A percentile compares a stretch with the other conserved stretches of the same genome.
These are phyloP conservation scores for Boletus rufocinnamomeus DNA, from an alignment of 768 basidiomycete species.

Conservation along the genomic window DNA sequence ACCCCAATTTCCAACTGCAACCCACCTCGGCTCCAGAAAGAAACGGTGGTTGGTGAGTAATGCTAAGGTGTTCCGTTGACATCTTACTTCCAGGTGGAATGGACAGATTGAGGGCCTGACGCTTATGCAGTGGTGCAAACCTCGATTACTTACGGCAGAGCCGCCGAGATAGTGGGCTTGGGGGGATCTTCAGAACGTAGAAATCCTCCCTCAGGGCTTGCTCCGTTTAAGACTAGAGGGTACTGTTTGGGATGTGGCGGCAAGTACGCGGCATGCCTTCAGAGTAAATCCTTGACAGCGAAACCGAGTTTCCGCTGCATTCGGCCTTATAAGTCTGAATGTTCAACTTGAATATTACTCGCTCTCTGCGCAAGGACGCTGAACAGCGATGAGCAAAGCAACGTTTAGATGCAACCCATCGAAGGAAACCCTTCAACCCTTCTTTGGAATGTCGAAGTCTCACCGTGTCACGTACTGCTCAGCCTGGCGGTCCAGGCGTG, in stretches of 20 bases:
- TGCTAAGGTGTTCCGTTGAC: not conserved
- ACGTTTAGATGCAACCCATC: not conserved
- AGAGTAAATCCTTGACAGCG: not conserved
- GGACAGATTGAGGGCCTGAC: not conserved
- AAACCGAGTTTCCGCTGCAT: not conserved
- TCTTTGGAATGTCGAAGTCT: not conserved
- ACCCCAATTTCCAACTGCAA: not conserved
- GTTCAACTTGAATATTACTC: too few species aligned
- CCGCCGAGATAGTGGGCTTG: not conserved
- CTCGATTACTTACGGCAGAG: not conserved
- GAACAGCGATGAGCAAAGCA: not conserved
- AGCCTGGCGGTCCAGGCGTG: not conserved
- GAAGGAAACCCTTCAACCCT: not conserved
- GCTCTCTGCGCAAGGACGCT: not conserved
- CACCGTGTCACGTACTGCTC: not conserved
- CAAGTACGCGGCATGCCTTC: not conserved
- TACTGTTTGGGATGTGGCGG: too few species aligned
- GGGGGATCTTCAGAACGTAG: not conserved
- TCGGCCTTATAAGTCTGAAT: not conserved
- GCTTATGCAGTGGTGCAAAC: not conserved
- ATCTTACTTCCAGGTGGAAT: not conserved
- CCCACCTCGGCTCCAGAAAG: not conserved
- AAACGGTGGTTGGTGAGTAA: not conserved
- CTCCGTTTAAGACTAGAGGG: not conserved
- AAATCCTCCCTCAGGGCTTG: not conserved